Conservation (phyloP, 495 filamentous ascomycete genomes). For the Penicilliopsis zonata region DNA sequence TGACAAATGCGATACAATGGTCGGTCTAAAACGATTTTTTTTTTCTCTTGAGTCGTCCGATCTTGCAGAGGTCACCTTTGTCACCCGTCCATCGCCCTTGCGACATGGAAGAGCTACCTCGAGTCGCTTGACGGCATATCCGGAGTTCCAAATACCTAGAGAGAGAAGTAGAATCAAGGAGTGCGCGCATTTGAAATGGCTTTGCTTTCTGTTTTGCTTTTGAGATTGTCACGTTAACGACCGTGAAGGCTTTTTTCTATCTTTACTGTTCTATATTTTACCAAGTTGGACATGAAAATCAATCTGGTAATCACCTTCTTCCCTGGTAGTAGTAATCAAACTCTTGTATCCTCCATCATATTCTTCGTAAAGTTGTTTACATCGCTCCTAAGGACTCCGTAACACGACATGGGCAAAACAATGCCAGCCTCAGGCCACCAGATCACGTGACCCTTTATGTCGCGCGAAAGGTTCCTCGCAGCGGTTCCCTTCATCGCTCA, state of each 20-base stretch:
- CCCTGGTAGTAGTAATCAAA: too few species aligned
- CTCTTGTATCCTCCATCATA: too few species aligned
- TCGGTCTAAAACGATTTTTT: conserved; percentile 17
- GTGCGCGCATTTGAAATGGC: conserved; percentile 16
- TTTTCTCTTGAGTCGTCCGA: conserved; percentile 1
- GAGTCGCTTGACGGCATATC: too few species aligned
- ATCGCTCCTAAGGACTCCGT: too few species aligned
- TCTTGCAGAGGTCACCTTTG: too few species aligned
- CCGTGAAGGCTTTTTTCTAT: conserved; percentile 12
- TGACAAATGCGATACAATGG: conserved; percentile 41
- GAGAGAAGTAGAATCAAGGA: conserved; percentile 17
- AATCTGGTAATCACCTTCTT: conserved; percentile 10
- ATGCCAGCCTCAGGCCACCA: too few species aligned
- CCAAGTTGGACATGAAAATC: conserved; percentile 25
- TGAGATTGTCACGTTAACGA: conserved; percentile 22
- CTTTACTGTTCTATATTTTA: conserved; percentile 14
- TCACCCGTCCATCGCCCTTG: too few species aligned
- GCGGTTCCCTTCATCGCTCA: not conserved
- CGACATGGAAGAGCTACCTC: too few species aligned
- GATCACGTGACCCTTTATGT: too few species aligned
- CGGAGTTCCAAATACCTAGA: conserved; percentile 18
- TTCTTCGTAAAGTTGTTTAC: too few species aligned
- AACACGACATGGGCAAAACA: too few species aligned
- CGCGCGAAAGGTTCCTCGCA: not conserved
- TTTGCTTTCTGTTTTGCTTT: conserved; percentile 15